A percentile compares a stretch with the other conserved stretches of the same genome.
phyloP scores from a whole-genome alignment of 2,329 filamentous ascomycete genomes.

The Curvularia sp. region DNA sequence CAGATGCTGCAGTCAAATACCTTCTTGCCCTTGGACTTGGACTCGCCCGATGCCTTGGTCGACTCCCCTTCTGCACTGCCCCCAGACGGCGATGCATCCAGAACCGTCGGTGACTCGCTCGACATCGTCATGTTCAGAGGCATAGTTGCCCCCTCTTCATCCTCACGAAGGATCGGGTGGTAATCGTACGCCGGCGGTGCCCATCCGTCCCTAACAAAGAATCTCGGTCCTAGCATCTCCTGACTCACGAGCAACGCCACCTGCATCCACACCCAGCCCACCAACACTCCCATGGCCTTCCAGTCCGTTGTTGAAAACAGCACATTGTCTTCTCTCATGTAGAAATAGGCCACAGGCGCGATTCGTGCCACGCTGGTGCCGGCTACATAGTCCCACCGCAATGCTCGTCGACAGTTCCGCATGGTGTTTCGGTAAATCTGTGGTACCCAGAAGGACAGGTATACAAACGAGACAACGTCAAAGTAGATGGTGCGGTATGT shows the following conservation, averaged over 20 bases:
- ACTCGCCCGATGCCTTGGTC: constrained; percentile 47
- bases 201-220: constrained; percentile 76
- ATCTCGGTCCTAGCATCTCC: constrained; percentile 85
- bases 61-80: constrained; percentile 18
- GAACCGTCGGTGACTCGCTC: constrained; percentile 14
- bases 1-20: constrained; percentile 94
- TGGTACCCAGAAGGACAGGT: constrained; percentile 90
- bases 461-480: constrained; percentile 71
- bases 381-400: constrained; percentile 89
- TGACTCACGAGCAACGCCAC: constrained; percentile 79
- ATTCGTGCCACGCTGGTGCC: constrained; percentile 82
- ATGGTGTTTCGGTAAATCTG: constrained; percentile 90
- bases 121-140: constrained; percentile 70
- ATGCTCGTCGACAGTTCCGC: constrained; percentile 87
- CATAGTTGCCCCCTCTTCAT: constrained; percentile 76
- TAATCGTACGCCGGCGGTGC: constrained; percentile 85
- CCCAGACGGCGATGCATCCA: constrained; percentile 22
- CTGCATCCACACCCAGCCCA: constrained; percentile 87
- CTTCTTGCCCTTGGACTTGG: constrained; percentile 63
- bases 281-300: constrained; percentile 68
- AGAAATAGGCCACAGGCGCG: constrained; percentile 85
- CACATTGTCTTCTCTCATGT: constrained; percentile 77
- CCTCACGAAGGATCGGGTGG: constrained; percentile 85
- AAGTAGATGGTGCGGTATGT: constrained; percentile 62
- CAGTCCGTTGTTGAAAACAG: constrained; percentile 76